Evolutionary conservation across 2,329 filamentous ascomycete species (phyloP).

Genomic region (Polychaeton citri): DNA sequence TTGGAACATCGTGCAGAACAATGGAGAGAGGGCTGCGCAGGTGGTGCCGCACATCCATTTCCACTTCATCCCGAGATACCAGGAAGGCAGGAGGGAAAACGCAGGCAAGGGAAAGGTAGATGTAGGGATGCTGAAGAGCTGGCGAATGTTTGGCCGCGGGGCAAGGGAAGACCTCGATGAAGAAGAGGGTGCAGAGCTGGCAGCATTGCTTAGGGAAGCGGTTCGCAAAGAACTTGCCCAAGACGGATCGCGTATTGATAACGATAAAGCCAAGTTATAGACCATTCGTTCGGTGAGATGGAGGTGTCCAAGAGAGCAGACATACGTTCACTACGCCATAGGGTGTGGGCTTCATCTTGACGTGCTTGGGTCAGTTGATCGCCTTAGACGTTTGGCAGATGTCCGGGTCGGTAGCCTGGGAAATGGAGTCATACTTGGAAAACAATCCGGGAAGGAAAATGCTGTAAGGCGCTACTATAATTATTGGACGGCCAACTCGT

Average conservation of each 20-base stretch:
- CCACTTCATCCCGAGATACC: conserved; percentile 72
- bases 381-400: too few relatives aligned
- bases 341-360: too few relatives aligned
- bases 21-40: conserved; percentile 75
- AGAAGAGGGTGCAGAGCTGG: conserved; percentile 52
- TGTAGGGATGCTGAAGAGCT: conserved; percentile 39
- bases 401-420: too few relatives aligned
- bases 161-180: conserved; percentile 62
- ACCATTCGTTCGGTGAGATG: too few relatives aligned
- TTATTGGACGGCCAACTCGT: too few relatives aligned
- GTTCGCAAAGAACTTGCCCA: conserved; percentile 23
- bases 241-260: not conserved
- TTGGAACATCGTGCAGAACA: conserved; percentile 97
- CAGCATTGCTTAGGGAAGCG: conserved; percentile 33
- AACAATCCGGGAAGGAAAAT: too few relatives aligned
- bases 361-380: too few relatives aligned
- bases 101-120: conserved; percentile 36
- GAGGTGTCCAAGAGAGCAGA: too few relatives aligned
- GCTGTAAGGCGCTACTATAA: too few relatives aligned
- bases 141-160: conserved; percentile 73
- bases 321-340: too few relatives aligned
- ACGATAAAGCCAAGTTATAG: not conserved
- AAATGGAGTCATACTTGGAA: too few relatives aligned
- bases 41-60: conserved; percentile 91
- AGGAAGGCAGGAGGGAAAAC: conserved; percentile 39